These are phyloP conservation scores for Beauveria brongniartii DNA, from an alignment of 2,329 filamentous ascomycete genomes.

Conservation along the genomic window DNA sequence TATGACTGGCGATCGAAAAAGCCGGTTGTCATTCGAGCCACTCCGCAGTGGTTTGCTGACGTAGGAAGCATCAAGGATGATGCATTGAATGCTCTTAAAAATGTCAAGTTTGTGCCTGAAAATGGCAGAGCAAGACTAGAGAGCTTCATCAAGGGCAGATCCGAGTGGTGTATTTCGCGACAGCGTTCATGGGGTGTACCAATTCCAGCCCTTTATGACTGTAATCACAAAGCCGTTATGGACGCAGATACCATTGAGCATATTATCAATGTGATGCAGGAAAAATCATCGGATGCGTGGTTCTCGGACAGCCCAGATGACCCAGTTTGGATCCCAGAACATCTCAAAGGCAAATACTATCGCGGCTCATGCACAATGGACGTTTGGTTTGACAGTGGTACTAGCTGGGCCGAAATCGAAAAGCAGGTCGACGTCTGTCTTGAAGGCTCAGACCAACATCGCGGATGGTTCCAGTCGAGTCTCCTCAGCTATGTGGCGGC, in stretches of 20 bases:
- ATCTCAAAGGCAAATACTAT: conserved; percentile 50
- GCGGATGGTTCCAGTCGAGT: conserved; percentile 97
- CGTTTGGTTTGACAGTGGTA: conserved; percentile 98
- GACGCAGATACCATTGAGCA: conserved; percentile 72
- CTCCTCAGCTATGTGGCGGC: conserved; percentile 76
- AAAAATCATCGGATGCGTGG: conserved; percentile 85
- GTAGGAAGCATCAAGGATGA: conserved; percentile 72
- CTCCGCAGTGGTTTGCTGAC: conserved; percentile 96
- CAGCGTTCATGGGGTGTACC: conserved; percentile 96
- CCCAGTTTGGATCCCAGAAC: conserved; percentile 63
- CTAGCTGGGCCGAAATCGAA: conserved; percentile 66
- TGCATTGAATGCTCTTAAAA: conserved; percentile 60
- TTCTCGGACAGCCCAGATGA: conserved; percentile 79
- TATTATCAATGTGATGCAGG: conserved; percentile 69
- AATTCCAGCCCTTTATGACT: conserved; percentile 81
- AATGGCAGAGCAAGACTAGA: conserved; percentile 66
- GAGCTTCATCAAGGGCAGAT: conserved; percentile 79
- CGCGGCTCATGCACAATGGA: conserved; percentile 96
- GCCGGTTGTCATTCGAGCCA: conserved; percentile 84
- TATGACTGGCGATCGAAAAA: conserved; percentile 97
- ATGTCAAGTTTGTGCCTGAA: conserved; percentile 72
- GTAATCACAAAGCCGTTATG: conserved; percentile 66
- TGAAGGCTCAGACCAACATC: conserved; percentile 91
- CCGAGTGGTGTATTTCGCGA: conserved; percentile 96
- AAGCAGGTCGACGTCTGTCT: conserved; percentile 75